Percentiles rank a stretch among this genome's conserved stretches.
Evolutionary conservation across 2,329 filamentous ascomycete species (phyloP).

Genomic region (Tympanopsis confertula): DNA sequence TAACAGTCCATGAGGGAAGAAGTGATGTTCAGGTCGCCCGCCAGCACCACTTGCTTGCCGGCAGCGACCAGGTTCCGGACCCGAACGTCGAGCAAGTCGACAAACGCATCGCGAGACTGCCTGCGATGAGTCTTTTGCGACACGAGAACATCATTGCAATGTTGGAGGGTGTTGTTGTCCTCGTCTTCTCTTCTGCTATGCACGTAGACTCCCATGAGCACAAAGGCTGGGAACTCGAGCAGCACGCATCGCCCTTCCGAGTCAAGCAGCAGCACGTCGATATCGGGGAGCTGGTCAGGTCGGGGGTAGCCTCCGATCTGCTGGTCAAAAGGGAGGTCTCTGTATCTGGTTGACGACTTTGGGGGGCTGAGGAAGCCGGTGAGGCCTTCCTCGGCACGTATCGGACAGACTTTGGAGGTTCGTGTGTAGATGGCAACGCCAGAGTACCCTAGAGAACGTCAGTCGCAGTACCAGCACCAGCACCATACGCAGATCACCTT

Average conservation of each 20-base stretch:
- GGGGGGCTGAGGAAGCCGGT: constrained; percentile 69
- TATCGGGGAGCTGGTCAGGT: constrained; percentile 48
- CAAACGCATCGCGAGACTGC: constrained; percentile 64
- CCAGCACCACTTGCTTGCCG: constrained; percentile 76
- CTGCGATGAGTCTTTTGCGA: no score
- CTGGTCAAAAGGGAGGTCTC: constrained; percentile 60
- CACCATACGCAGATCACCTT: constrained; percentile 53
- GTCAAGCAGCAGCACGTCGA: constrained; percentile 67
- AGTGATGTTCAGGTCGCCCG: constrained; percentile 79
- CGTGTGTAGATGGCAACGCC: constrained; percentile 91
- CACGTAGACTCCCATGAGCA: constrained; percentile 83
- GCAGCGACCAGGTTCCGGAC: constrained; percentile 70
- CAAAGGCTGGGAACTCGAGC: constrained; percentile 88
- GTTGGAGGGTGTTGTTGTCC: constrained; percentile 64
- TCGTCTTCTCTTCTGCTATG: constrained; percentile 80
- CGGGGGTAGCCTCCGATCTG: constrained; percentile 84
- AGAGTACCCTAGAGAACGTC: constrained; percentile 60
- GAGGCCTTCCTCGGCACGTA: constrained; percentile 88
- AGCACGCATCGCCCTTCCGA: constrained; percentile 85
- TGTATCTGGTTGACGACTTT: constrained; percentile 58
- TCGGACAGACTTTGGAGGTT: constrained; percentile 73
- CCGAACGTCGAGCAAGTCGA: constrained; percentile 68
- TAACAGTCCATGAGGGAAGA: constrained; percentile 64
- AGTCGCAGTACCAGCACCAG: constrained; percentile 4
- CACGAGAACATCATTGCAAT: no score